Percentiles rank a stretch among this genome's conserved stretches.
phyloP scores from a whole-genome alignment of 306 rosid genomes.

The Senna tora region DNA sequence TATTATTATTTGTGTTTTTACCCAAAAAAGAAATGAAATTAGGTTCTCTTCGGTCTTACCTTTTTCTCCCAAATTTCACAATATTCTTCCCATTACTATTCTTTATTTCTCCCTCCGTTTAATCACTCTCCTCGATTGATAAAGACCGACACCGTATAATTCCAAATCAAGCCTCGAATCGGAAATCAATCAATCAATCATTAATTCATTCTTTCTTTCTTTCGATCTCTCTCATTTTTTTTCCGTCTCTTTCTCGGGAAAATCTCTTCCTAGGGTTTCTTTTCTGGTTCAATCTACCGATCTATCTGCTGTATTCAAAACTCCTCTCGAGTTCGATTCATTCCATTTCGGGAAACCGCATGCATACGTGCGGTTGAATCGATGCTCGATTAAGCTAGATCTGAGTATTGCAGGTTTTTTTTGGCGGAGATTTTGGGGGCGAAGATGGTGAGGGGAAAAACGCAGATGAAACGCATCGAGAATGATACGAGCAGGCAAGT shows the following conservation, averaged over 20 bases:
- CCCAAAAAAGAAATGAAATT: conserved; percentile 68
- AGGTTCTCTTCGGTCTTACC: conserved; percentile 33
- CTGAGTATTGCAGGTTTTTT: conserved; percentile 34
- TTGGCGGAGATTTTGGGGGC: too few species aligned
- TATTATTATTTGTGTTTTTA: conserved; percentile 43
- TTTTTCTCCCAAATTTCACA: too few species aligned
- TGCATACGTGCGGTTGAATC: background rate
- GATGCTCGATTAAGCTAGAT: conserved; percentile 25
- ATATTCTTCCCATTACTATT: too few species aligned
- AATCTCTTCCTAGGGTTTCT: conserved; percentile 46
- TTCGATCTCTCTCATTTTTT: background rate
- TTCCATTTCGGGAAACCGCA: conserved; percentile 43
- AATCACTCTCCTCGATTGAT: background rate
- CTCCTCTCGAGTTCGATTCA: background rate
- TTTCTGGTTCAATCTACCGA: background rate
- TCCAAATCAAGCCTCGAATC: background rate
- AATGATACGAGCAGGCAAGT: conserved; percentile 91
- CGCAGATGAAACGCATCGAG: conserved; percentile 92
- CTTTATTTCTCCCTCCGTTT: background rate
- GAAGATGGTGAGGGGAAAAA: conserved; percentile 86
- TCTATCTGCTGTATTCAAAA: too few species aligned
- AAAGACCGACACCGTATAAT: background rate
- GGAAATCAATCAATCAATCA: conserved; percentile 33
- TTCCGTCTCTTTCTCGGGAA: background rate
- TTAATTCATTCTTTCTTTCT: too few species aligned